Conservation (phyloP, 495 filamentous ascomycete genomes). For the Hypoxylon cercidicola region DNA sequence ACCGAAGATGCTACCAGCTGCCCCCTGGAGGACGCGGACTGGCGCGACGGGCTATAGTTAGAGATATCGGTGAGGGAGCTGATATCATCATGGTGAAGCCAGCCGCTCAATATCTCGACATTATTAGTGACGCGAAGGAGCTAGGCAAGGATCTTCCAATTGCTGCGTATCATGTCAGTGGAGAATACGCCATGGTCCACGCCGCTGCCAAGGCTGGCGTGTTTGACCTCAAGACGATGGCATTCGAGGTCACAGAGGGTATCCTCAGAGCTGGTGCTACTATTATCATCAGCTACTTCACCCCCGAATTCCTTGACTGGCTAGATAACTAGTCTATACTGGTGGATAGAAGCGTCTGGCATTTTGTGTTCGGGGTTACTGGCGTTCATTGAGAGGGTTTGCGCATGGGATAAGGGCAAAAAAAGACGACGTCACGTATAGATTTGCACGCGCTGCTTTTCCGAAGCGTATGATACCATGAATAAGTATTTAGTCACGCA, state of each 20-base stretch:
- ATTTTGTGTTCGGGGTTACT: conserved; percentile 15
- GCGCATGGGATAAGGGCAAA: conserved; percentile 19
- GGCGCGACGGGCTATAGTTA: conserved; percentile 86
- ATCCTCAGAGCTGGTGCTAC: conserved; percentile 92
- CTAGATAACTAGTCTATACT: conserved; percentile 53
- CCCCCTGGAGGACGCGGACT: conserved; percentile 93
- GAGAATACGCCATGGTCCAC: conserved; percentile 98
- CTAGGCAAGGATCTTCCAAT: conserved; percentile 89
- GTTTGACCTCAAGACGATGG: conserved; percentile 97
- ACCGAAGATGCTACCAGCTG: conserved; percentile 95
- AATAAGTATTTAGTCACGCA: neutral
- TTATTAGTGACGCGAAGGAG: conserved; percentile 95
- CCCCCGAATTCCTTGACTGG: conserved; percentile 93
- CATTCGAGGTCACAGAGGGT: conserved; percentile 90
- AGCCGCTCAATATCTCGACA: conserved; percentile 91
- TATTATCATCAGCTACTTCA: conserved; percentile 94
- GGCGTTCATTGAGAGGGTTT: conserved; percentile 19
- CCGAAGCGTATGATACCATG: conserved; percentile 1
- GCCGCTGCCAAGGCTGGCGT: conserved; percentile 95
- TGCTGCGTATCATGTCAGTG: conserved; percentile 95
- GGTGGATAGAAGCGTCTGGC: conserved; percentile 9
- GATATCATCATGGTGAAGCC: conserved; percentile 99
- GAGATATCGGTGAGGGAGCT: conserved; percentile 92
- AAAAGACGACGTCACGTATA: conserved; percentile 28
- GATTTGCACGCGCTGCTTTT: conserved; percentile 18